These are phyloP conservation scores for Phytophthora pseudosyringae DNA, from an alignment of 352 stramenopile species.

Conservation along the genomic window DNA sequence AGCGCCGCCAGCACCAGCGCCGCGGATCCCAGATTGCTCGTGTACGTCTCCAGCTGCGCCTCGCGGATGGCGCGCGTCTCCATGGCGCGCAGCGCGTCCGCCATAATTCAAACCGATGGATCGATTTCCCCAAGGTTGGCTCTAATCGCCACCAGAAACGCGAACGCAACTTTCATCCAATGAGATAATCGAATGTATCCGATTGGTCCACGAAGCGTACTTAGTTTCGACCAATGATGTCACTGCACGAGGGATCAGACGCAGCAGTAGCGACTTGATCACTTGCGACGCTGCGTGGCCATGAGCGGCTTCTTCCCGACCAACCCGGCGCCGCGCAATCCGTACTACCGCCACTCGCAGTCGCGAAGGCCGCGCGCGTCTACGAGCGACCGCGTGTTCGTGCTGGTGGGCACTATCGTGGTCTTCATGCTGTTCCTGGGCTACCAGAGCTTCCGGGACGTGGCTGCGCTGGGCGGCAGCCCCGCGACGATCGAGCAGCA, in stretches of 20 bases:
- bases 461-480: conserved; percentile 5
- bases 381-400: conserved; percentile 63
- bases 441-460: conserved; percentile 47
- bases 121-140: not conserved
- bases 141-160: conserved; percentile 26
- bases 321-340: conserved; percentile 66
- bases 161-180: conserved; percentile 22
- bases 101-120: conserved; percentile 18
- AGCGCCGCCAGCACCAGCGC: conserved; percentile 44
- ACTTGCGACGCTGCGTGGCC: conserved; percentile 1
- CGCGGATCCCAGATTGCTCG: conserved; percentile 52
- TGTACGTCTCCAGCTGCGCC: conserved; percentile 70
- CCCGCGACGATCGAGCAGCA: conserved; percentile 42
- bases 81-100: conserved; percentile 53
- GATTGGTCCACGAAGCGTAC: conserved; percentile 11
- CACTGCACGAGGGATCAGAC: conserved; percentile 19
- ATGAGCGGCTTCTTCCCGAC: conserved; percentile 80
- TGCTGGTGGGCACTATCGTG: conserved; percentile 69
- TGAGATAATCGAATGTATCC: not conserved
- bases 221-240: conserved; percentile 21
- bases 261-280: not conserved
- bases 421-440: conserved; percentile 71
- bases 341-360: conserved; percentile 83
- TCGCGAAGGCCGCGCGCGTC: conserved; percentile 29
- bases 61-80: conserved; percentile 73